phyloP scores from a whole-genome alignment of 805 yeast genomes.

The Kuraishia ogatae region DNA sequence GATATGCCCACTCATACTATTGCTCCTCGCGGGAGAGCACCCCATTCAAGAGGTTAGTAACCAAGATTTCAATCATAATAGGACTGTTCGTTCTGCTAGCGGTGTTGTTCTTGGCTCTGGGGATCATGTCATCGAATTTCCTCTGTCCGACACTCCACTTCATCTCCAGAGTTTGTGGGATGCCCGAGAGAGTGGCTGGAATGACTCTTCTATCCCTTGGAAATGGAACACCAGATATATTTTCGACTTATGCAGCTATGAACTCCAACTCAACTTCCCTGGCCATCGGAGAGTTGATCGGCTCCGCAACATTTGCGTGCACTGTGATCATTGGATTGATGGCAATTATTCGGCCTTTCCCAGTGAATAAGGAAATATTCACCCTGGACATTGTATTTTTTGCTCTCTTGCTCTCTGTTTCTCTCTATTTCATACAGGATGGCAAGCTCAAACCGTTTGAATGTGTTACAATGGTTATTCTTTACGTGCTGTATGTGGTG shows the following conservation, averaged over 20 bases:
- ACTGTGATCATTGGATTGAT: constrained; percentile 44
- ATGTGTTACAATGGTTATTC: constrained; percentile 44
- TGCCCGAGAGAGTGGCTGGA: constrained; percentile 78
- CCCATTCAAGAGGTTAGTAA: constrained; percentile 1
- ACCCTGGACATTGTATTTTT: constrained; percentile 56
- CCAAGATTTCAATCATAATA: constrained; percentile 5
- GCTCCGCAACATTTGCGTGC: constrained; percentile 44
- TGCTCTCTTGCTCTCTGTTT: constrained; percentile 34
- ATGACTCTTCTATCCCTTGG: constrained; percentile 85
- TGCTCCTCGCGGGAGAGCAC: constrained; percentile 9
- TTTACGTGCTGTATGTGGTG: constrained; percentile 51
- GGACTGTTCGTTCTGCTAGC: constrained; percentile 13
- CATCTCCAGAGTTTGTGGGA: constrained; percentile 49
- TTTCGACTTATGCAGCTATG: constrained; percentile 80
- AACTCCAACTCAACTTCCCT: constrained; percentile 48
- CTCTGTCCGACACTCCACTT: constrained; percentile 71
- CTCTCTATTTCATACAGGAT: constrained; percentile 44
- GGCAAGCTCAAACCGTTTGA: constrained; percentile 47
- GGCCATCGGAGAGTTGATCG: constrained; percentile 46
- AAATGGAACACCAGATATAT: constrained; percentile 86
- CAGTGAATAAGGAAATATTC: constrained; percentile 44
- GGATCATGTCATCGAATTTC: constrained; percentile 74
- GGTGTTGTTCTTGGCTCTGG: constrained; percentile 53
- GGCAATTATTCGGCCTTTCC: constrained; percentile 33
- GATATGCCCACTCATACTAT: constrained; percentile 16